These are phyloP conservation scores for Nepenthes gracilis DNA, from an alignment of 148 eudicot species.

Conservation along the genomic window DNA sequence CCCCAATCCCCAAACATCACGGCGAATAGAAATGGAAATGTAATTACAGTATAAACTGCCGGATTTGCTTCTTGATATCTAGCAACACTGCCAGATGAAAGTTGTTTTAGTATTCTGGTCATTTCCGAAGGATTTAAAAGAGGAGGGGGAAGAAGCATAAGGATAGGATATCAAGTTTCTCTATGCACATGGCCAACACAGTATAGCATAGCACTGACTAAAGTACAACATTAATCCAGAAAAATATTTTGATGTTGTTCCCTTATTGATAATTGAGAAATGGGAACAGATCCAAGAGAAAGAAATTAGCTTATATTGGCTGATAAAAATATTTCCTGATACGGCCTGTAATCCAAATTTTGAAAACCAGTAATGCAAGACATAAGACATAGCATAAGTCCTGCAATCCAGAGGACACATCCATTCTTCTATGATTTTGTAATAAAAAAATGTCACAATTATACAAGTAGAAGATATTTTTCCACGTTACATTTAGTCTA, in stretches of 20 bases:
- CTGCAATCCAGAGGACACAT: no score
- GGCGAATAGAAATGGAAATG: conserved; percentile 96
- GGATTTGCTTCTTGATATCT: conserved; percentile 98
- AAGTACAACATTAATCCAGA: background rate
- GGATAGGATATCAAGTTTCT: background rate
- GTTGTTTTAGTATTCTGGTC: conserved; percentile 9
- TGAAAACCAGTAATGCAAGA: no score
- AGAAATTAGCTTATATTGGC: no score
- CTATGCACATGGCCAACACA: background rate
- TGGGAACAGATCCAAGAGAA: no score
- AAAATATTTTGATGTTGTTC: no score
- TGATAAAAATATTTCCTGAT: no score
- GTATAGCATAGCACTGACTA: background rate
- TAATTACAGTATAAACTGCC: conserved; percentile 81
- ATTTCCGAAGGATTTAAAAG: background rate
- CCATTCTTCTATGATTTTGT: no score
- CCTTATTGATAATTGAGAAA: no score
- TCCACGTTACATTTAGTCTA: background rate
- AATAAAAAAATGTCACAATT: no score
- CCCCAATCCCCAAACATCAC: conserved; percentile 99
- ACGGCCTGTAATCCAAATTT: no score
- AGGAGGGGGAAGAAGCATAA: background rate
- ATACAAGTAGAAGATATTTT: no score
- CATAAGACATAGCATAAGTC: no score
- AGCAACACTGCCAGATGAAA: conserved; percentile 61